A percentile compares a stretch with the other conserved stretches of the same genome.
These are phyloP conservation scores for Macrophomina tecta DNA, from an alignment of 2,329 filamentous ascomycete genomes.

Conservation along the genomic window DNA sequence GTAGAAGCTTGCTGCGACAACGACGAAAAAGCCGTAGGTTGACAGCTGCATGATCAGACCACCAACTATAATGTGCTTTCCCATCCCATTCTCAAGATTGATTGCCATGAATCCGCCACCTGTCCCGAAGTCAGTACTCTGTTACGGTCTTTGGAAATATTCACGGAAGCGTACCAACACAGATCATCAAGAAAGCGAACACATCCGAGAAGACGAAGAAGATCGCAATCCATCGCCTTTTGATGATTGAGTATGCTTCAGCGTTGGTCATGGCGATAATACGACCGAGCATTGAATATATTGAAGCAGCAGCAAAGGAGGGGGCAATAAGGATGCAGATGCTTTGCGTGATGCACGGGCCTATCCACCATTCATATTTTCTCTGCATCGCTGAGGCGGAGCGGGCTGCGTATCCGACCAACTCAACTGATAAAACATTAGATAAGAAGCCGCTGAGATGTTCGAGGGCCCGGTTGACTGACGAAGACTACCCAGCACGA, in stretches of 20 bases:
- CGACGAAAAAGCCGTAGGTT: slow-evolving; percentile 58
- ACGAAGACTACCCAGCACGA: slow-evolving; percentile 60
- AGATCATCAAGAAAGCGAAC: slow-evolving; percentile 49
- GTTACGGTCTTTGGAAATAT: background rate
- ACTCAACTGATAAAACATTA: slow-evolving; percentile 51
- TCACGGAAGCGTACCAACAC: slow-evolving; percentile 14
- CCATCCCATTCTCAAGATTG: slow-evolving; percentile 33
- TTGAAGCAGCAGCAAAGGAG: slow-evolving; percentile 53
- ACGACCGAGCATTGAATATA: slow-evolving; percentile 53
- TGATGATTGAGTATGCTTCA: slow-evolving; percentile 44
- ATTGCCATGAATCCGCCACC: slow-evolving; percentile 7
- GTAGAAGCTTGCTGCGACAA: slow-evolving; percentile 39
- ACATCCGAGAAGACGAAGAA: slow-evolving; percentile 51
- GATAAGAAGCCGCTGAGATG: background rate
- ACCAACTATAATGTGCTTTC: slow-evolving; percentile 45
- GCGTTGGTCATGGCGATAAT: slow-evolving; percentile 44
- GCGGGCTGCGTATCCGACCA: slow-evolving; percentile 58
- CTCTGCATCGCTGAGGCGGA: slow-evolving; percentile 37
- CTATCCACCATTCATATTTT: slow-evolving; percentile 35
- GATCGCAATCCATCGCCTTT: slow-evolving; percentile 45
- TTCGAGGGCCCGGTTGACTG: slow-evolving; percentile 30
- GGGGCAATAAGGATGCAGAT: slow-evolving; percentile 54
- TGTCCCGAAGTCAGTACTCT: background rate
- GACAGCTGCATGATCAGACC: slow-evolving; percentile 58
- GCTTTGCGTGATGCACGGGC: slow-evolving; percentile 51